These are phyloP conservation scores for Hypocreales sp. DNA, from an alignment of 2,329 filamentous ascomycete genomes.

Conservation along the genomic window DNA sequence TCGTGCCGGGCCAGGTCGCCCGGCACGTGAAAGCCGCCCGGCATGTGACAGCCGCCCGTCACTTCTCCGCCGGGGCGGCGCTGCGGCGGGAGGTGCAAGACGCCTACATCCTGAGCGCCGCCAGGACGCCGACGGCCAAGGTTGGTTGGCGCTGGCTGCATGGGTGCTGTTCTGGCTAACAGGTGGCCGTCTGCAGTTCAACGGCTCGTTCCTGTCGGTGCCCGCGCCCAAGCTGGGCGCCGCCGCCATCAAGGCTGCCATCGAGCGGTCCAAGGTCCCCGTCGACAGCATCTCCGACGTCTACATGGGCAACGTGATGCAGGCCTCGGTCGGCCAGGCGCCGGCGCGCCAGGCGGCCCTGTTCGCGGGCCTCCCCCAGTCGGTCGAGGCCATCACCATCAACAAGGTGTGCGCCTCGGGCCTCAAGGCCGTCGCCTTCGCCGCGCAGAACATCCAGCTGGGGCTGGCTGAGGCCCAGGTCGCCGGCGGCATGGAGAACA, in stretches of 20 bases:
- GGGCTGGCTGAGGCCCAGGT: conserved; percentile 78
- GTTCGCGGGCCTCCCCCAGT: conserved; percentile 70
- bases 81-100: conserved; percentile 59
- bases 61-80: conserved; percentile 29
- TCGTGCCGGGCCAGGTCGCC: conserved; percentile 17
- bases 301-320: conserved; percentile 94
- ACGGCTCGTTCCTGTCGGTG: conserved; percentile 74
- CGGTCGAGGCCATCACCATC: conserved; percentile 76
- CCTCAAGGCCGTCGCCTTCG: conserved; percentile 78
- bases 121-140: conserved; percentile 80
- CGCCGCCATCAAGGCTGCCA: conserved; percentile 77
- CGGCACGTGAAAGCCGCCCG: conserved; percentile 21
- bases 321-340: conserved; percentile 71
- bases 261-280: conserved; percentile 75
- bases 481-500: conserved; percentile 96
- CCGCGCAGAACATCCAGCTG: conserved; percentile 88
- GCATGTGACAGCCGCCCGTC: conserved; percentile 17
- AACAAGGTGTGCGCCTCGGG: conserved; percentile 98
- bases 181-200: conserved; percentile 48
- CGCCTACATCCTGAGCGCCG: conserved; percentile 84
- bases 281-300: conserved; percentile 72
- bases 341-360: conserved; percentile 84
- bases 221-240: conserved; percentile 81
- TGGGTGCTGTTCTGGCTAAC: background rate
- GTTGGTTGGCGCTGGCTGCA: conserved; percentile 24